Evolutionary conservation across 2,329 filamentous ascomycete genomes (phyloP).

Genomic region (Sarocladiaceae sp.): DNA sequence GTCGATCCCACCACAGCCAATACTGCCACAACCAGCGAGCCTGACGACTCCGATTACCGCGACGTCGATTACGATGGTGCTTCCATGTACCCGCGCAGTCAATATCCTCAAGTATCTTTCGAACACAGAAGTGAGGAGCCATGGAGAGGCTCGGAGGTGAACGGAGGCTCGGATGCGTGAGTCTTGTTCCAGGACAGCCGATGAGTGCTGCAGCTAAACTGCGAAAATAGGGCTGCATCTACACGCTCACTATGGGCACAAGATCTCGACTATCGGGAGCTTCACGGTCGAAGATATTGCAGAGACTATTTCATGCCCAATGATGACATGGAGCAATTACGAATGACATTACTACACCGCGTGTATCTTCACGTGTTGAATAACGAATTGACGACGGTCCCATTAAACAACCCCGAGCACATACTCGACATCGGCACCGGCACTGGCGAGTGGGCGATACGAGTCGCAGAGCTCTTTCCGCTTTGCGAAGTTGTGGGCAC

Average conservation of each 20-base stretch:
- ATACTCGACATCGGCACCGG: slow-evolving; percentile 57
- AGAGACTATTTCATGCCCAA: slow-evolving; percentile 62
- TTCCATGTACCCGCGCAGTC: slow-evolving; percentile 39
- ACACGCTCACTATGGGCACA: slow-evolving; percentile 45
- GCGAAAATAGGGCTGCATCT: slow-evolving; percentile 31
- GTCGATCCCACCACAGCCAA: slow-evolving; percentile 1
- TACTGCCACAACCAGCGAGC: slow-evolving; percentile 9
- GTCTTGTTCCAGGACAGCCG: slow-evolving; percentile 17
- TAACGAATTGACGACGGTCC: slow-evolving; percentile 39
- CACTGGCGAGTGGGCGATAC: slow-evolving; percentile 47
- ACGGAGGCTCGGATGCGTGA: slow-evolving; percentile 32
- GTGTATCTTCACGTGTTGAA: slow-evolving; percentile 52
- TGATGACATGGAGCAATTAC: slow-evolving; percentile 61
- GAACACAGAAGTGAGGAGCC: slow-evolving; percentile 31
- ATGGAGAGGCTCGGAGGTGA: slow-evolving; percentile 23
- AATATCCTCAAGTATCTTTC: slow-evolving; percentile 32
- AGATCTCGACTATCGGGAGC: slow-evolving; percentile 52
- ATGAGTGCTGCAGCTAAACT: background rate
- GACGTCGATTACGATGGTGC: slow-evolving; percentile 32
- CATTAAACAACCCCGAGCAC: slow-evolving; percentile 32
- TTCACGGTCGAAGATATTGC: slow-evolving; percentile 61
- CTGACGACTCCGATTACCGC: slow-evolving; percentile 20
- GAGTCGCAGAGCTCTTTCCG: slow-evolving; percentile 50
- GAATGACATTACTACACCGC: slow-evolving; percentile 58
- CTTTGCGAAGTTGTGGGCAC: slow-evolving; percentile 54